These are phyloP conservation scores for Naganishia kalamii DNA, from an alignment of 768 basidiomycete genomes.

Conservation along the genomic window DNA sequence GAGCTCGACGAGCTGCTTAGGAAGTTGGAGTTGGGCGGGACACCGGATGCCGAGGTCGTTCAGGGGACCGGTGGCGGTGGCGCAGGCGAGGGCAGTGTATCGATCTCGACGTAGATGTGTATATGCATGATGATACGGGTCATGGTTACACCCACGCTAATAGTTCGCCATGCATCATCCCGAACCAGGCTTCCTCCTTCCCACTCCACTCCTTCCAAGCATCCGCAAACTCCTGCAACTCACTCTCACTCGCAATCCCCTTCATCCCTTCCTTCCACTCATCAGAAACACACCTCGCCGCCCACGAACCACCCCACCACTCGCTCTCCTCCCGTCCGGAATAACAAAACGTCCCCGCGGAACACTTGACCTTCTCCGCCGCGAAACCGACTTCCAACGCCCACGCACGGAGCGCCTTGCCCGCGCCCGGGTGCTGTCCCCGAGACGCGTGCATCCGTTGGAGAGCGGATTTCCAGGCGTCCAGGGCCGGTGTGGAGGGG, in stretches of 20 bases:
- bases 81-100: slow-evolving; percentile 38
- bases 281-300: background rate
- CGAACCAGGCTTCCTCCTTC: slow-evolving; percentile 17
- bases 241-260: background rate
- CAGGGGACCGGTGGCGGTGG: slow-evolving; percentile 44
- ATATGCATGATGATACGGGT: too few relatives aligned
- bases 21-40: slow-evolving; percentile 77
- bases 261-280: slow-evolving; percentile 8
- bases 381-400: slow-evolving; percentile 15
- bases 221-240: background rate
- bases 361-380: background rate
- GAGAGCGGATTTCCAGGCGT: background rate
- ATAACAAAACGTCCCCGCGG: background rate
- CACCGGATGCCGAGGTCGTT: slow-evolving; percentile 55
- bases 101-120: slow-evolving; percentile 15
- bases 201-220: slow-evolving; percentile 10
- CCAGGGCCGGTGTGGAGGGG: slow-evolving; percentile 30
- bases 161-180: slow-evolving; percentile 18
- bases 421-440: background rate
- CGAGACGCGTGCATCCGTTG: slow-evolving; percentile 8
- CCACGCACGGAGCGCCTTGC: slow-evolving; percentile 6
- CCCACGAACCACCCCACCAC: background rate
- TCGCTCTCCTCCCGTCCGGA: background rate
- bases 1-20: slow-evolving; percentile 80
- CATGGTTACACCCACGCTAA: slow-evolving; percentile 4